Percentiles rank a stretch among this genome's conserved stretches.
These are phyloP conservation scores for Hansenula sp. DNA, from an alignment of 1,139 yeast species.

Conservation along the genomic window DNA sequence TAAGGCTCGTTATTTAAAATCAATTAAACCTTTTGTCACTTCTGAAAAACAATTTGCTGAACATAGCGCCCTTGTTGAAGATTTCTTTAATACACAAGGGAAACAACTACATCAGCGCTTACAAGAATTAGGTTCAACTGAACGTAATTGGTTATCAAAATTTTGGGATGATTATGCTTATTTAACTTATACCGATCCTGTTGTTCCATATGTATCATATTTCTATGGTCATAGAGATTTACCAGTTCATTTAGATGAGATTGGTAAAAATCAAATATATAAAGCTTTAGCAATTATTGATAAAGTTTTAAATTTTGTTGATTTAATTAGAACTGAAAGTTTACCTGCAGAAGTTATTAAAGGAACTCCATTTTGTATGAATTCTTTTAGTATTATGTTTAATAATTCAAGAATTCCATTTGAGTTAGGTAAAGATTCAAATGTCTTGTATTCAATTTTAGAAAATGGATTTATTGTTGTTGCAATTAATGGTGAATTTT, in stretches of 20 bases:
- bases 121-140: constrained; percentile 49
- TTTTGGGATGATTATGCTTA: constrained; percentile 97
- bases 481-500: constrained; percentile 74
- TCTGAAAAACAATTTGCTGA: constrained; percentile 48
- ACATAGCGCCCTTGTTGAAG: constrained; percentile 59
- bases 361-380: constrained; percentile 88
- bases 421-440: constrained; percentile 50
- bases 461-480: constrained; percentile 73
- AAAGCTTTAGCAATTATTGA: constrained; percentile 66
- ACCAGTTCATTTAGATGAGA: constrained; percentile 37
- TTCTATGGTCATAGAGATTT: constrained; percentile 79
- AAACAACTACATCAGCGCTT: constrained; percentile 66
- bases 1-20: constrained; percentile 60
- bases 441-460: constrained; percentile 41
- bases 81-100: constrained; percentile 65
- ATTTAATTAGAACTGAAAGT: constrained; percentile 51
- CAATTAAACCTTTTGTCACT: constrained; percentile 65
- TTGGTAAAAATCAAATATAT: constrained; percentile 67
- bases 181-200: constrained; percentile 86
- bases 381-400: constrained; percentile 87
- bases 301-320: constrained; percentile 53
- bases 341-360: constrained; percentile 75
- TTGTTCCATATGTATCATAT: constrained; percentile 90
- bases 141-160: constrained; percentile 84
- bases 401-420: constrained; percentile 82